A percentile compares a stretch with the other conserved stretches of the same genome.
phyloP scores from a whole-genome alignment of 2,329 filamentous ascomycete genomes.

The Bipolaris bicolor region DNA sequence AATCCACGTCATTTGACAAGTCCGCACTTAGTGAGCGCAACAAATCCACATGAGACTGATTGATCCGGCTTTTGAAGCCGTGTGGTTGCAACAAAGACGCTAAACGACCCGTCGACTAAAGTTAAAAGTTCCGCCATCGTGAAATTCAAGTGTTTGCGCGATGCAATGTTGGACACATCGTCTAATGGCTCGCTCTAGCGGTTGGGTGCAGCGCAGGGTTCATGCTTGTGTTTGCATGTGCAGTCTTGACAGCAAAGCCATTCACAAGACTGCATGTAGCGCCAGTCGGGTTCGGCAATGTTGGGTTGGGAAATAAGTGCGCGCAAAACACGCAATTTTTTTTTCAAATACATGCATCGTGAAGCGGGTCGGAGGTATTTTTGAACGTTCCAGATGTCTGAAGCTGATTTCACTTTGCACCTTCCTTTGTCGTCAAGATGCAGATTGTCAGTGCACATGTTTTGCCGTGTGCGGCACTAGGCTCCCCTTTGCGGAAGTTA shows the following conservation, averaged over 20 bases:
- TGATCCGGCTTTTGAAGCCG: background rate
- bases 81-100: background rate
- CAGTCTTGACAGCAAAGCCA: conserved; percentile 9
- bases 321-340: conserved; percentile 5
- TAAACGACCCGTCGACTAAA: background rate
- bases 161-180: background rate
- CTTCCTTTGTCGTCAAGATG: conserved; percentile 17
- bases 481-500: conserved; percentile 2
- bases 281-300: conserved; percentile 13
- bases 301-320: conserved; percentile 8
- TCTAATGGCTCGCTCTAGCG: conserved; percentile 9
- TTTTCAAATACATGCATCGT: conserved; percentile 7
- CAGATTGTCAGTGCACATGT: conserved; percentile 11
- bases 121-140: background rate
- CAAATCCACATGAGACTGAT: background rate
- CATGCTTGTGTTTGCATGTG: conserved; percentile 10
- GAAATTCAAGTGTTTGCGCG: background rate
- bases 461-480: conserved; percentile 7
- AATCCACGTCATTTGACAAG: background rate
- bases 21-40: background rate
- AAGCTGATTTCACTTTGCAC: conserved; percentile 7
- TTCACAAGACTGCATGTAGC: conserved; percentile 23
- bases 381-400: conserved; percentile 4
- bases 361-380: conserved; percentile 11
- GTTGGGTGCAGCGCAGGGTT: conserved; percentile 6